Percentiles rank a stretch among this genome's conserved stretches.
Evolutionary conservation across 352 stramenopile genomes (phyloP).

Genomic region (Phytopythium chamaehyphon): DNA sequence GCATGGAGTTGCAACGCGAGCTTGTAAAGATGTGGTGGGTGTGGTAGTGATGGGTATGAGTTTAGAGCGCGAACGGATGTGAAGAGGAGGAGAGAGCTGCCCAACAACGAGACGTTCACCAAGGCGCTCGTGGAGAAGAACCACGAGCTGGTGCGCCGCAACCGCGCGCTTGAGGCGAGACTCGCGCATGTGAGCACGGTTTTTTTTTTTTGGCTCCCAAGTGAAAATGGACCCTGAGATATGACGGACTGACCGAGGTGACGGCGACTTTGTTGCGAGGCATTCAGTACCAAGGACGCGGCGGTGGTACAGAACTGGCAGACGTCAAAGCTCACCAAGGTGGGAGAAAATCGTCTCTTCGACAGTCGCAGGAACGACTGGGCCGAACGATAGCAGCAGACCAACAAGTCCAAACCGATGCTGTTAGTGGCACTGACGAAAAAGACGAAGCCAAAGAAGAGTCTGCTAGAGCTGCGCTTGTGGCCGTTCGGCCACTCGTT

Average conservation of each 20-base stretch:
- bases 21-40: not conserved
- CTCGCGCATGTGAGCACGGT: constrained; percentile 30
- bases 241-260: not conserved
- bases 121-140: constrained; percentile 68
- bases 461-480: not conserved
- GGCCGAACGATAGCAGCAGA: too few relatives aligned
- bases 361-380: too few relatives aligned
- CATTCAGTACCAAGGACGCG: too few relatives aligned
- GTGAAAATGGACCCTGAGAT: not conserved
- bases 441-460: too few relatives aligned
- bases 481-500: constrained; percentile 18
- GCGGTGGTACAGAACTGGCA: too few relatives aligned
- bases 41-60: not conserved
- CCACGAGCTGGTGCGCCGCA: constrained; percentile 28
- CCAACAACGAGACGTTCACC: constrained; percentile 64
- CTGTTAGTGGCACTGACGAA: not conserved
- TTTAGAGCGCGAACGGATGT: constrained; percentile 38
- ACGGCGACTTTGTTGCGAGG: too few relatives aligned
- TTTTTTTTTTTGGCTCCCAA: too few relatives aligned
- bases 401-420: not conserved
- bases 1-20: too few relatives aligned
- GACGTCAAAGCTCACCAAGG: too few relatives aligned
- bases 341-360: too few relatives aligned
- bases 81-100: constrained; percentile 48
- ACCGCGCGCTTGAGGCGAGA: constrained; percentile 29